Evolutionary conservation across 192 early-diverging fungal species (phyloP), one percentile per base, ranked within the genome.

Genomic region (Entomortierella lignicola): DNA sequence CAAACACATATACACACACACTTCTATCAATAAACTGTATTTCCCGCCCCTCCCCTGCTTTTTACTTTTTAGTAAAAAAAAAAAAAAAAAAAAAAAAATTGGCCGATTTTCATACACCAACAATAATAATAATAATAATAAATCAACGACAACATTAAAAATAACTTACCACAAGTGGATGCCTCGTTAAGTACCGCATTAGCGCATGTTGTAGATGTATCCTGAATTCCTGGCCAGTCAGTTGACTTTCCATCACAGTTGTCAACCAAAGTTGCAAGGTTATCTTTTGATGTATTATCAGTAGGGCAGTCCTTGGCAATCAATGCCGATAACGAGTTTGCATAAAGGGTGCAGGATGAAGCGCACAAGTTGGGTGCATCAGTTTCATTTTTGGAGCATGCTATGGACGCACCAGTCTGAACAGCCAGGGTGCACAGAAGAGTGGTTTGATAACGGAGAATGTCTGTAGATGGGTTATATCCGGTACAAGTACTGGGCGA

Each of bases 81-180:
- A 4, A 7, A 54, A 2, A 47, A 12, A 15, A 11, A 54, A 3
- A 54, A 2, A 29, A 4, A 31, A 37, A 37, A 57, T 13, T 8
- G 55, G 55, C 13, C 34, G 32, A 31, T 42, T 10, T n/a, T n/a
- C n/a, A n/a, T n/a, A n/a, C n/a, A n/a, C n/a, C n/a, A n/a, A n/a
- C n/a, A n/a, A n/a, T n/a, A n/a, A n/a, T n/a, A n/a, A n/a, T 43
- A 20, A 26, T 43, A 27, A 60, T n/a, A 42, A 8, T 10, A 23
- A 43, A 27, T 26, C 32, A 31, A 41, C 41, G 17, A 17, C 63
- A 27, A 32, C 43, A 17, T 60, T 23, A 11, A 2, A 2, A 15
- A 7, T 4, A 13, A 66, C 75, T 65, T 66, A 79, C 75, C 75
- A 66, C 75, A 79, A 26, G 56, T 48, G 25, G 39, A 6, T 18